Evolutionary conservation across 129 eudicot genomes (phyloP).

Genomic region (Apium graveolens): DNA sequence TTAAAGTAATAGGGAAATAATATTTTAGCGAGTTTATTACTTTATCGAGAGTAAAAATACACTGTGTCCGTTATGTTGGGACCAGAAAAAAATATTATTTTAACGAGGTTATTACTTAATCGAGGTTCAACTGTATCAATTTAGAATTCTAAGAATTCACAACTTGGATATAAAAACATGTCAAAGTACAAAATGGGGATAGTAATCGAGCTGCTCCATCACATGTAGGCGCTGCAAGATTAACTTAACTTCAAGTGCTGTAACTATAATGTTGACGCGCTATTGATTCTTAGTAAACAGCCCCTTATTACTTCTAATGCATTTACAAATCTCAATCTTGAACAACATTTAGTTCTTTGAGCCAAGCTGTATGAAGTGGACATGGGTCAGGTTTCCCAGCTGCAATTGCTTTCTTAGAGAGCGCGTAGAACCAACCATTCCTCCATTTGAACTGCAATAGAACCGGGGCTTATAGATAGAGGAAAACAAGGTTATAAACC

Average conservation of each 20-base stretch:
- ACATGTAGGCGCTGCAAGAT: background rate
- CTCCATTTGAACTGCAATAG: constrained; percentile 89
- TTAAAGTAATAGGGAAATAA: too few relatives aligned
- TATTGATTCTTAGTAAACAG: background rate
- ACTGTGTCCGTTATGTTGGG: too few relatives aligned
- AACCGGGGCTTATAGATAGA: background rate
- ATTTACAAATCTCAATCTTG: constrained; percentile 8
- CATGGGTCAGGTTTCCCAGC: constrained; percentile 90
- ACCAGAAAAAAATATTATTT: too few relatives aligned
- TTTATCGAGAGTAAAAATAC: too few relatives aligned
- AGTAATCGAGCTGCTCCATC: background rate
- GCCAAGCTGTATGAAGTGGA: constrained; percentile 84
- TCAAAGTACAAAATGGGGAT: too few relatives aligned
- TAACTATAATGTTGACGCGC: background rate
- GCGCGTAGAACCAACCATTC: constrained; percentile 95
- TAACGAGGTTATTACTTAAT: too few relatives aligned
- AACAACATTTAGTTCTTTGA: constrained; percentile 71
- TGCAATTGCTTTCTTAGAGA: constrained; percentile 73
- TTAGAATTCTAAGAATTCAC: too few relatives aligned
- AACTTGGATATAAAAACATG: too few relatives aligned
- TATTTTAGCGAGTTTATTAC: too few relatives aligned
- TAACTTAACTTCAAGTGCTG: background rate
- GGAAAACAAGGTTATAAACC: background rate
- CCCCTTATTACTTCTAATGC: background rate
- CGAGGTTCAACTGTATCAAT: too few relatives aligned